Evolutionary conservation across 2,329 filamentous ascomycete genomes (phyloP), one percentile per base, ranked within the genome.

Genomic region (Beauveria sp.): DNA sequence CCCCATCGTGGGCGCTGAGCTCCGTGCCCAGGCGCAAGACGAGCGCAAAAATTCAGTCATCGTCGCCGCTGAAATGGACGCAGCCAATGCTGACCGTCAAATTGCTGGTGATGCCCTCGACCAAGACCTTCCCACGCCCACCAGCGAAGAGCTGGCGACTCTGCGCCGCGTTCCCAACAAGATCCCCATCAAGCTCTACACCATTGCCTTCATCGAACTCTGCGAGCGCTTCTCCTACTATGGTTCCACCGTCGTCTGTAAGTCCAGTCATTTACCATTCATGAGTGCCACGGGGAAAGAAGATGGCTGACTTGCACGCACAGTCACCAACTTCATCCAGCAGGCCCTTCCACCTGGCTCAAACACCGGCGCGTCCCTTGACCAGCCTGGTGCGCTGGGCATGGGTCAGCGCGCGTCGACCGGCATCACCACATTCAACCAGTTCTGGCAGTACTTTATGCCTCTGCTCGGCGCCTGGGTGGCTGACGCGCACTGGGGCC

Each of bases 201-300:
- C 83, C 34, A 82, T 90, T 64, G 85, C 84, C 2, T 84, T 89
- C 62, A 79, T 89, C 49, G 87, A 90, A 71, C 71, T 90, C 31
- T 89, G 86, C 72, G 88, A 91, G 73, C 84, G 88, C 40, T 89
- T 89, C 72, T 87, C 84, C 3, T 91, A 89, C 77, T 90, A 90
- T 67, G 88, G 88, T 40, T 84, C 83, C 5, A 83, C 82, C 12
- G 80, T 83, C 46, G 80, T 88, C 45, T 86, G 84, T 86, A 72
- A 85, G 69, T 87, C 76, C 28, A 86, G 69, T 87, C 76, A 38
- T 26, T 8, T 18, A 10, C 20, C 8, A 8, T n/a, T 24, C 18
- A 18, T 22, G n/a, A 22, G 16, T 20, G 5, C 5, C 20, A 4
- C 28, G n/a, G 22, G 1, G 3, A 34, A 9, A 1, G 14, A 1